Conservation (phyloP, 208 protist genomes). For the Kentomonas sorsogonicus region DNA sequence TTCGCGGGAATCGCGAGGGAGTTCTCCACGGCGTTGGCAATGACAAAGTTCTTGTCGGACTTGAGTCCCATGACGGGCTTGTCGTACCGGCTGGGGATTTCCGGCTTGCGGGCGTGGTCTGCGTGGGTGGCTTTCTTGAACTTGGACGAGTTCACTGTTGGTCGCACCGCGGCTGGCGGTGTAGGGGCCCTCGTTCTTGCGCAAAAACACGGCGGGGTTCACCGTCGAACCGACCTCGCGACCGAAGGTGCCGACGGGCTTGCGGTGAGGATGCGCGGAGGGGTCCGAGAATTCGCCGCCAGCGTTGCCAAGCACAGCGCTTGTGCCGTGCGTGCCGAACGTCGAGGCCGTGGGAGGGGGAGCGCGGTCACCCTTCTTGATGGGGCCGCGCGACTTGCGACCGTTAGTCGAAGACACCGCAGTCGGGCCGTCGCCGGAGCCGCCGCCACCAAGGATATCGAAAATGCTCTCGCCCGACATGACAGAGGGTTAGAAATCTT, state of each 20-base stretch:
- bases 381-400: constrained; percentile 15
- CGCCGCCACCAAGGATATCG: constrained; percentile 58
- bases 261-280: constrained; percentile 75
- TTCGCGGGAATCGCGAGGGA: constrained; percentile 84
- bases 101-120: constrained; percentile 46
- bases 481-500: constrained; percentile 11
- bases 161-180: constrained; percentile 72
- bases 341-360: constrained; percentile 81
- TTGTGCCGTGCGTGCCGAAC: constrained; percentile 85
- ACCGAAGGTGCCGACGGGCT: constrained; percentile 76
- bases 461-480: constrained; percentile 90
- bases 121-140: constrained; percentile 72
- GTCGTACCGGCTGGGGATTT: constrained; percentile 74
- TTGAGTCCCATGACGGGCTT: constrained; percentile 90
- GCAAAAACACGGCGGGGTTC: constrained; percentile 59
- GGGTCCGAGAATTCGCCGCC: constrained; percentile 71
- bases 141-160: constrained; percentile 59
- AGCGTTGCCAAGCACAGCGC: constrained; percentile 72
- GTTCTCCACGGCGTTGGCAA: constrained; percentile 92
- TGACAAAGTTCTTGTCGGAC: constrained; percentile 93
- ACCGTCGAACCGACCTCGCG: constrained; percentile 56
- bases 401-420: neutral
- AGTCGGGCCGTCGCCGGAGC: constrained; percentile 6
- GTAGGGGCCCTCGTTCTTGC: constrained; percentile 68
- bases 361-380: constrained; percentile 29